Conservation (phyloP, 768 basidiomycete species). For the Paxillus rubicundulus region DNA sequence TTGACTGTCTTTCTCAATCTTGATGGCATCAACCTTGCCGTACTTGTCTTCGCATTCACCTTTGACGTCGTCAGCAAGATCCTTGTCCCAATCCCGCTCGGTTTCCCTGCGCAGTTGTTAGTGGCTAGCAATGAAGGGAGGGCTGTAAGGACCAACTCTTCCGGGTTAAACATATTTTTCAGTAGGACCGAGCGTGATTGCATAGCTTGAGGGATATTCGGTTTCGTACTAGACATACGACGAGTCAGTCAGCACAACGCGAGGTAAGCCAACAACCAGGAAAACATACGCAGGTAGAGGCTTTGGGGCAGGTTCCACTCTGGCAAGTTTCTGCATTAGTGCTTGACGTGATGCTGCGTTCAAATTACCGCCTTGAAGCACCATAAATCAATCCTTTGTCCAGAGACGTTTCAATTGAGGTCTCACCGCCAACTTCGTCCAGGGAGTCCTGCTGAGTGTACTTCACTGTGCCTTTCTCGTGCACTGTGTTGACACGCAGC, state of each 20-base stretch:
- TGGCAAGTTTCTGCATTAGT: conserved; percentile 99
- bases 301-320: conserved; percentile 69
- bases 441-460: conserved; percentile 77
- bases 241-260: conserved; percentile 12
- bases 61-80: conserved; percentile 95
- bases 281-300: conserved; percentile 60
- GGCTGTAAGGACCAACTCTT: conserved; percentile 61
- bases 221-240: conserved; percentile 52
- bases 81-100: conserved; percentile 94
- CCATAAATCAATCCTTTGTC: conserved; percentile 10
- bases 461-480: conserved; percentile 79
- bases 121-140: neutral
- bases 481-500: conserved; percentile 89
- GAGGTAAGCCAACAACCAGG: neutral
- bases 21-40: conserved; percentile 82
- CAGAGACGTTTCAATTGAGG: neutral
- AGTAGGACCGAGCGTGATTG: conserved; percentile 87
- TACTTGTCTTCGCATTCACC: conserved; percentile 91
- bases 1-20: conserved; percentile 91
- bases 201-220: conserved; percentile 80
- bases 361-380: conserved; percentile 81
- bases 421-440: conserved; percentile 85
- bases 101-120: conserved; percentile 65
- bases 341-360: conserved; percentile 98
- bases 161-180: conserved; percentile 97